Percentiles rank a stretch among this genome's conserved stretches.
Evolutionary conservation across 2,329 filamentous ascomycete species (phyloP).

Genomic region (Neonectria magnoliae): DNA sequence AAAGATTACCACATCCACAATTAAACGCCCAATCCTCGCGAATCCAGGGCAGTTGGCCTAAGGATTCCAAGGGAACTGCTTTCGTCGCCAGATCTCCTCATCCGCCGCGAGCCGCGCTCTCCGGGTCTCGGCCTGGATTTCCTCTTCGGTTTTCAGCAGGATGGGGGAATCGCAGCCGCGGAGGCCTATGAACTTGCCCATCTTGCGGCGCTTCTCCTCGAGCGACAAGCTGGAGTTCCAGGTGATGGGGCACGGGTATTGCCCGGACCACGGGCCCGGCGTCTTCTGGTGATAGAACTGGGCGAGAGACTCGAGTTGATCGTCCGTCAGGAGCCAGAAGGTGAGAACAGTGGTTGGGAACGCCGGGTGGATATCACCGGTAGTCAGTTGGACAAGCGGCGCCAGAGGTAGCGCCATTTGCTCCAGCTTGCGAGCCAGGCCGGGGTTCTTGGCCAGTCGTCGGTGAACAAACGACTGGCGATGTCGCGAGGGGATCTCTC

Average conservation of each 20-base stretch:
- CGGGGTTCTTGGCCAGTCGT: conserved; percentile 57
- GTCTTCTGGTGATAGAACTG: conserved; percentile 78
- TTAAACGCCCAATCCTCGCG: conserved; percentile 11
- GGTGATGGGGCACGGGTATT: conserved; percentile 75
- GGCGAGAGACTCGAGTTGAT: conserved; percentile 75
- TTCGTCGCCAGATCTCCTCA: conserved; percentile 60
- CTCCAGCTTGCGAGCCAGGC: conserved; percentile 68
- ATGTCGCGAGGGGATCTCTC: conserved; percentile 47
- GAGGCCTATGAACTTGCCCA: conserved; percentile 79
- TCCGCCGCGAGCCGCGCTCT: conserved; percentile 52
- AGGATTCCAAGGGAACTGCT: conserved; percentile 48
- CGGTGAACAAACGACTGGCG: conserved; percentile 44
- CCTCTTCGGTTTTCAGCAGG: conserved; percentile 56
- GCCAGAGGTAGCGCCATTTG: conserved; percentile 73
- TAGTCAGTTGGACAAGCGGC: conserved; percentile 72
- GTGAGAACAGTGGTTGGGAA: conserved; percentile 75
- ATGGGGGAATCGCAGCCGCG: conserved; percentile 61
- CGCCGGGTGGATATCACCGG: conserved; percentile 69
- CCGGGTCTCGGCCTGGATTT: conserved; percentile 57
- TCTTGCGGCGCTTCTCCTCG: conserved; percentile 76
- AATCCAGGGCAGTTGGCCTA: not conserved
- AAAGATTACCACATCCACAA: not conserved
- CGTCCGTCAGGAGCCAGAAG: conserved; percentile 79
- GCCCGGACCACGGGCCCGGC: conserved; percentile 61
- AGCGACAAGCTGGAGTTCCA: conserved; percentile 66